phyloP scores from a whole-genome alignment of 202 grass and related monocot species.

The Miscanthus sacchariflorus region DNA sequence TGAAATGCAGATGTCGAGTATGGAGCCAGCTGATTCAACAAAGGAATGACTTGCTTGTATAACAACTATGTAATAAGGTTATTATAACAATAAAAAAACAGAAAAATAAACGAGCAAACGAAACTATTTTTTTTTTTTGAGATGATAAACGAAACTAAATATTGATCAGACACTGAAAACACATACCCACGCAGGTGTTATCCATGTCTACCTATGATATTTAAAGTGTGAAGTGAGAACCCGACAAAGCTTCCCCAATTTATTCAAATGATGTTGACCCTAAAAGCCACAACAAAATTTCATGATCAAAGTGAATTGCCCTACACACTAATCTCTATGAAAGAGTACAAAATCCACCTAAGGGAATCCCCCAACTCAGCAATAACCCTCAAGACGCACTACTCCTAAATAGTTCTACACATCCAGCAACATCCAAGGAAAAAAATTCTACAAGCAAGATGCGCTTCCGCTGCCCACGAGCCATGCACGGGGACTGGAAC shows the following conservation, averaged over 20 bases:
- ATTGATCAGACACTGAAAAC: neutral
- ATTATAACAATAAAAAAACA: neutral
- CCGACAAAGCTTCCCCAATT: neutral
- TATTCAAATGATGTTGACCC: neutral
- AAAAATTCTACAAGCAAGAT: neutral
- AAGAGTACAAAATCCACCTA: neutral
- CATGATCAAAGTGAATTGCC: neutral
- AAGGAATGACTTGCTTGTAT: constrained; percentile 4
- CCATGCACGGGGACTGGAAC: neutral
- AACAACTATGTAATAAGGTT: neutral
- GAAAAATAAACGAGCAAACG: neutral
- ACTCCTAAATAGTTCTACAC: neutral
- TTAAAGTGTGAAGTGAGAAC: neutral
- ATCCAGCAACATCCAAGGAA: neutral
- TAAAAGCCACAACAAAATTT: neutral
- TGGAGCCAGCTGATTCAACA: constrained; percentile 24
- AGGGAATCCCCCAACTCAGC: neutral
- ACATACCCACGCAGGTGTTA: neutral
- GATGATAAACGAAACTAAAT: neutral
- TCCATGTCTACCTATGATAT: neutral
- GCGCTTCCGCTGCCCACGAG: neutral
- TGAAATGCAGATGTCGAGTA: constrained; percentile 46
- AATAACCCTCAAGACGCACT: neutral
- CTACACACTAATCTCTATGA: neutral
- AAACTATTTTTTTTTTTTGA: neutral